Evolutionary conservation across 495 filamentous ascomycete genomes (phyloP).

Genomic region (Aspergillus indologenus): DNA sequence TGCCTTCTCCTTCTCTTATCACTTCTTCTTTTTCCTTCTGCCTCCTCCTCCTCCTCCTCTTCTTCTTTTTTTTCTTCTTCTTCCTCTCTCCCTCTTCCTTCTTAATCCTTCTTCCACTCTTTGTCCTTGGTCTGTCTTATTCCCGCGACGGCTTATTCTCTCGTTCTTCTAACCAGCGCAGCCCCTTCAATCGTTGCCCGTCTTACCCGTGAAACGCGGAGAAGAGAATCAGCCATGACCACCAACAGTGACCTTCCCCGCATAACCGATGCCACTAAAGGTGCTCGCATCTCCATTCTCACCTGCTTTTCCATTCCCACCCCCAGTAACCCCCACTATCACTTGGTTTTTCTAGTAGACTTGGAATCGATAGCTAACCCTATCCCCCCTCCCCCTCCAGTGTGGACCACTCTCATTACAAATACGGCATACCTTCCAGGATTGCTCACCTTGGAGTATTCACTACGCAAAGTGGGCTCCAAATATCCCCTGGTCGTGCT

Average conservation of each 20-base stretch:
- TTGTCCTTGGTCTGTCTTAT: too few species aligned
- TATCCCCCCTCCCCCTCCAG: too few species aligned
- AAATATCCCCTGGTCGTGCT: slow-evolving; percentile 72
- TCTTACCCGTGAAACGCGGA: background rate
- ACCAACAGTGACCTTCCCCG: background rate
- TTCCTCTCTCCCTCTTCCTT: too few species aligned
- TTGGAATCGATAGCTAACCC: background rate
- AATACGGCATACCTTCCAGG: slow-evolving; percentile 71
- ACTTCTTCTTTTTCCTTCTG: too few species aligned
- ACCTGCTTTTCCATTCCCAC: background rate
- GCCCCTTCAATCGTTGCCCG: background rate
- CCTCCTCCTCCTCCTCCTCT: too few species aligned
- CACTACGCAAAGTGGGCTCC: slow-evolving; percentile 54
- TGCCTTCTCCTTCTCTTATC: too few species aligned
- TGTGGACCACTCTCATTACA: slow-evolving; percentile 79
- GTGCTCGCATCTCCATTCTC: background rate
- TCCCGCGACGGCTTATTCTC: background rate
- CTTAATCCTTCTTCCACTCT: too few species aligned
- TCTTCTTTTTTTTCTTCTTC: too few species aligned
- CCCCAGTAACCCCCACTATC: background rate
- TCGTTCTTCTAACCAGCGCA: background rate
- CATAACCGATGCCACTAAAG: slow-evolving; percentile 7
- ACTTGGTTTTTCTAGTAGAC: too few species aligned
- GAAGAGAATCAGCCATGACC: background rate
- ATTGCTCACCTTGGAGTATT: slow-evolving; percentile 68